Conservation (phyloP, 352 stramenopile species). For the Pythium brassicae region DNA sequence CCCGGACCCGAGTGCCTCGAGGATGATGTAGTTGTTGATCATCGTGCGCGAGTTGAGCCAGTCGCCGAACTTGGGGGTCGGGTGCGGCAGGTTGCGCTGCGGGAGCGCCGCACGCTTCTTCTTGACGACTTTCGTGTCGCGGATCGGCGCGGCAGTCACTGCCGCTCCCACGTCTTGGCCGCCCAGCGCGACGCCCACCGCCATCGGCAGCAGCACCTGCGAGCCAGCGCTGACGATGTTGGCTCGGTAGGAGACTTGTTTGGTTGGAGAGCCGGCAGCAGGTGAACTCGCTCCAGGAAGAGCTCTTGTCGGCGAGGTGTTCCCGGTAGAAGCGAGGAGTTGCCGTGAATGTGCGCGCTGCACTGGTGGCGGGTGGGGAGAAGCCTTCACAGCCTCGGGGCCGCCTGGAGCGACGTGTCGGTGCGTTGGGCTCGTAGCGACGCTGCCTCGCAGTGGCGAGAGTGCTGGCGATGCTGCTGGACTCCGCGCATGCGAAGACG, state of each 20-base stretch:
- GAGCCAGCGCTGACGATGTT: slow-evolving; percentile 37
- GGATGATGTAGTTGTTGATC: slow-evolving; percentile 94
- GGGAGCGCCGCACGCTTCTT: slow-evolving; percentile 78
- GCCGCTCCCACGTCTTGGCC: slow-evolving; percentile 8
- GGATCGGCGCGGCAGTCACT: slow-evolving; percentile 27
- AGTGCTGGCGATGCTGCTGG: neutral
- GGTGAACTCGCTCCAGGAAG: neutral
- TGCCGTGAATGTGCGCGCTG: slow-evolving; percentile 21
- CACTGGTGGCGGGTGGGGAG: slow-evolving; percentile 17
- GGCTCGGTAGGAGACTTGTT: slow-evolving; percentile 33
- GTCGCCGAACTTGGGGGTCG: slow-evolving; percentile 75
- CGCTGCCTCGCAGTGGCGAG: neutral
- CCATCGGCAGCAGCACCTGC: slow-evolving; percentile 35
- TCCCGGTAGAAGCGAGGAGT: slow-evolving; percentile 6
- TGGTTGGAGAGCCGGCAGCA: neutral
- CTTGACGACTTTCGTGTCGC: slow-evolving; percentile 77
- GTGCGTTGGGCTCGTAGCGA: slow-evolving; percentile 2
- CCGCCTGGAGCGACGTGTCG: neutral
- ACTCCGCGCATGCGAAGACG: neutral
- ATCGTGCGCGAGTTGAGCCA: slow-evolving; percentile 85
- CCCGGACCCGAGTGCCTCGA: slow-evolving; percentile 79
- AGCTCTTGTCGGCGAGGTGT: slow-evolving; percentile 35
- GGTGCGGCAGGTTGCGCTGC: slow-evolving; percentile 70
- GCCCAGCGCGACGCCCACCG: slow-evolving; percentile 14
- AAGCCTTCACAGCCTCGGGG: neutral